Evolutionary conservation across 306 rosid genomes (phyloP).

Genomic region (Begonia peltatifolia): DNA sequence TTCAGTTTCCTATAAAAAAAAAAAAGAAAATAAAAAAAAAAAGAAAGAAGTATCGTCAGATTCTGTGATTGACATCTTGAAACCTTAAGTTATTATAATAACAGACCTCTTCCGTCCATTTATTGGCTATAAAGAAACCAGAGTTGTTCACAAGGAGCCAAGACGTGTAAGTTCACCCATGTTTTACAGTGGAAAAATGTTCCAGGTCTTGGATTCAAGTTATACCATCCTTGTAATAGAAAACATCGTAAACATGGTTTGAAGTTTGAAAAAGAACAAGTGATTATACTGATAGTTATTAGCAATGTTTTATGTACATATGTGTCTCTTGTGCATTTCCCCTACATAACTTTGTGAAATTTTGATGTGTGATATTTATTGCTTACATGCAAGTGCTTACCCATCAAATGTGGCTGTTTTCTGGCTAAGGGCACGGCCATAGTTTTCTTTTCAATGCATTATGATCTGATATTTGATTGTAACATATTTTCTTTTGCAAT

Average conservation of each 20-base stretch:
- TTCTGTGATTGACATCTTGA: slow-evolving; percentile 9
- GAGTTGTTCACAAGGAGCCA: slow-evolving; percentile 71
- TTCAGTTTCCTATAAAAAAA: no score
- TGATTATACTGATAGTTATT: no score
- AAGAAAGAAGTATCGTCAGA: neutral
- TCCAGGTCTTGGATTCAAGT: neutral
- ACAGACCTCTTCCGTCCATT: slow-evolving; percentile 74
- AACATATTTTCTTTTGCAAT: no score
- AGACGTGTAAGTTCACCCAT: slow-evolving; percentile 48
- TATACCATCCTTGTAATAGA: no score
- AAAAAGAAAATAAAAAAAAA: no score
- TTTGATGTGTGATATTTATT: no score
- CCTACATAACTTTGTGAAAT: no score
- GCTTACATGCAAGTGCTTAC: no score
- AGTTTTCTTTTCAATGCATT: neutral
- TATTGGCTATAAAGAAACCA: slow-evolving; percentile 58
- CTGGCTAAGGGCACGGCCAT: neutral
- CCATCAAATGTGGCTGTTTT: neutral
- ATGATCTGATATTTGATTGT: no score
- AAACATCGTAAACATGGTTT: neutral
- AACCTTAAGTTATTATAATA: slow-evolving; percentile 30
- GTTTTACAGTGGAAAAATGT: slow-evolving; percentile 1
- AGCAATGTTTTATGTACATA: no score
- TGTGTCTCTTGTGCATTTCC: no score
- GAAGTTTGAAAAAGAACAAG: neutral